Conservation (phyloP, 2,329 filamentous ascomycete species). For the Chalara sp. region DNA sequence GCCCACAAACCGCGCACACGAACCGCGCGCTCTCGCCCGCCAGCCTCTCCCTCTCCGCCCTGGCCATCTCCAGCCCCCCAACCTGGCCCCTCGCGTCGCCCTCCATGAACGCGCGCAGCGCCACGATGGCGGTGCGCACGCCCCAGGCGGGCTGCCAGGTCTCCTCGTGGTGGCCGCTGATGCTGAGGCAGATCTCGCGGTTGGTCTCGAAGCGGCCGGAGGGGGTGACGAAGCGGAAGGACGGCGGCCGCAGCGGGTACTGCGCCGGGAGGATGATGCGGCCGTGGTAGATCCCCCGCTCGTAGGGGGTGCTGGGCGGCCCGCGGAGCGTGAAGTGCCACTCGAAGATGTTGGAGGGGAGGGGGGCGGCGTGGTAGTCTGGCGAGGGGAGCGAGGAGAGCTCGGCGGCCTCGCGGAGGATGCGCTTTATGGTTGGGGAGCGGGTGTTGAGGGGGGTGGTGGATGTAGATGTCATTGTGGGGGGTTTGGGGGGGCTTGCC, state of each 20-base stretch:
- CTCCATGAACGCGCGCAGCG: conserved; percentile 87
- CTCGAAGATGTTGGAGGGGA: conserved; percentile 81
- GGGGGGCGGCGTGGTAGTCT: conserved; percentile 77
- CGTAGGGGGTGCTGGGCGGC: conserved; percentile 60
- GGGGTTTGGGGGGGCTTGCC: background rate
- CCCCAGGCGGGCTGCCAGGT: conserved; percentile 99
- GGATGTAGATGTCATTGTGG: conserved; percentile 17
- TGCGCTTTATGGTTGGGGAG: conserved; percentile 78
- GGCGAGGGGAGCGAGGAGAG: conserved; percentile 72
- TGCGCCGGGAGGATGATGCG: conserved; percentile 84
- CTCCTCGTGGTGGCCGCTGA: conserved; percentile 93
- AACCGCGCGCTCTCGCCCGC: conserved; percentile 61
- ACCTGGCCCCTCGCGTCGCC: conserved; percentile 82
- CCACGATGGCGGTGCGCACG: conserved; percentile 77
- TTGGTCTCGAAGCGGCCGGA: conserved; percentile 93
- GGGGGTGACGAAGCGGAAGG: conserved; percentile 92
- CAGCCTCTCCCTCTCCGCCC: conserved; percentile 59
- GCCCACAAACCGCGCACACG: conserved; percentile 64
- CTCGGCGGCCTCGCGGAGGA: conserved; percentile 87
- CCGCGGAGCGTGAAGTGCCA: conserved; percentile 99
- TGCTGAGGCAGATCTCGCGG: conserved; percentile 91
- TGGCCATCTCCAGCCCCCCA: conserved; percentile 75
- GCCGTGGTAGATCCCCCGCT: conserved; percentile 82
- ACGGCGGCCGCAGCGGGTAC: conserved; percentile 87
- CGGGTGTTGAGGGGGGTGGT: conserved; percentile 54